A percentile compares a stretch with the other conserved stretches of the same genome.
Evolutionary conservation across 345 rosid species (phyloP).

Genomic region (Syzygium aqueum): DNA sequence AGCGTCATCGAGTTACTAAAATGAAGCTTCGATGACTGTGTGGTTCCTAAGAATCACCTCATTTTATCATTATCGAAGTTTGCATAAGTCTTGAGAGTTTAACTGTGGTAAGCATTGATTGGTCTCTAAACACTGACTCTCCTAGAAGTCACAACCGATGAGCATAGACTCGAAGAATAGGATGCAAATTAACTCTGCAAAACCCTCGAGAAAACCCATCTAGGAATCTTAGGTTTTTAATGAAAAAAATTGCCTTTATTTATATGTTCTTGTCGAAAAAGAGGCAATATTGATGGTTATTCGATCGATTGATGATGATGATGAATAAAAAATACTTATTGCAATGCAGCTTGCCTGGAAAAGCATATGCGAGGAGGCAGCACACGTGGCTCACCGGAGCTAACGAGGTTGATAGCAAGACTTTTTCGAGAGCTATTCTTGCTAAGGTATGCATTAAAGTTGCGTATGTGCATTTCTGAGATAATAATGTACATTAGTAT

Average conservation of each 20-base stretch:
- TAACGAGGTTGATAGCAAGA: constrained; percentile 84
- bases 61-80: background rate
- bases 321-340: background rate
- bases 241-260: background rate
- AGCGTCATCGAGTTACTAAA: background rate
- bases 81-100: background rate
- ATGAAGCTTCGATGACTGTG: background rate
- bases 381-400: constrained; percentile 88
- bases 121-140: background rate
- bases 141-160: background rate
- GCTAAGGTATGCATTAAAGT: constrained; percentile 54
- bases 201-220: background rate
- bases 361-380: constrained; percentile 69
- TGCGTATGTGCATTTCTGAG: background rate
- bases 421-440: constrained; percentile 83
- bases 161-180: background rate
- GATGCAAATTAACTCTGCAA: background rate
- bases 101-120: background rate
- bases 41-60: background rate
- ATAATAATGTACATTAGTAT: background rate
- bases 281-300: background rate
- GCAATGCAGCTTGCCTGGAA: constrained; percentile 73
- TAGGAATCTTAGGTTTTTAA: background rate
- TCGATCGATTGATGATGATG: background rate
- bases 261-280: background rate